Conservation (phyloP, 192 early-diverging fungal species). For the Mortierella alpina region DNA sequence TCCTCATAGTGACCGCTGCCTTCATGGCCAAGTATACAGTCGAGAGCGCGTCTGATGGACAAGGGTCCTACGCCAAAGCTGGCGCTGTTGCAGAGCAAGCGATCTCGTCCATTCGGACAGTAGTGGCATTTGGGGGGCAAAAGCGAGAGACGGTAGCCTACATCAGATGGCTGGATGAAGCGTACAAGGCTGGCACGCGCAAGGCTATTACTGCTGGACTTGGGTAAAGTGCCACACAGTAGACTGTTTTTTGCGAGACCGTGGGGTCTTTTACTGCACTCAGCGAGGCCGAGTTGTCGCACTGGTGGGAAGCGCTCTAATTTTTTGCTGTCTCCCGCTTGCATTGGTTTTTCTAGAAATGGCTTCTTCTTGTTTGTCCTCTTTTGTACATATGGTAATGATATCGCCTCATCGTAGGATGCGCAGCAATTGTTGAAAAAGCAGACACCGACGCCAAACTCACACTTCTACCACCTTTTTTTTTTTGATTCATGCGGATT, state of each 20-base stretch:
- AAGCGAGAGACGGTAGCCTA: conserved; percentile 76
- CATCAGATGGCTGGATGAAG: conserved; percentile 66
- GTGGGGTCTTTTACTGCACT: conserved; percentile 61
- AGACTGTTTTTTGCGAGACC: too few relatives aligned
- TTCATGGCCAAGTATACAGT: conserved; percentile 32
- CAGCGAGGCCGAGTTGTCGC: conserved; percentile 38
- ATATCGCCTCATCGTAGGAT: neutral
- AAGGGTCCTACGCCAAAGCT: conserved; percentile 82
- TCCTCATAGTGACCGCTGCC: conserved; percentile 11
- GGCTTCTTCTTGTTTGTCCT: conserved; percentile 72
- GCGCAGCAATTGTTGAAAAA: neutral
- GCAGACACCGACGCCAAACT: too few relatives aligned
- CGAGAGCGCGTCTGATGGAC: conserved; percentile 50
- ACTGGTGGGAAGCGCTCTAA: neutral
- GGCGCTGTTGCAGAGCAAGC: conserved; percentile 93
- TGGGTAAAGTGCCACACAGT: conserved; percentile 57
- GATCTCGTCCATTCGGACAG: conserved; percentile 85
- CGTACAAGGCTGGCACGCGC: conserved; percentile 71
- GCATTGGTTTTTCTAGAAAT: neutral
- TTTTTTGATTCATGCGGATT: neutral
- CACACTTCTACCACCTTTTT: neutral
- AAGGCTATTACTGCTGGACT: conserved; percentile 68
- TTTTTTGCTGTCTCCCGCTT: neutral
- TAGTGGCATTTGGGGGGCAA: conserved; percentile 88
- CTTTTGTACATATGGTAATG: conserved; percentile 73